Base-by-base conservation (phyloP, 352 stramenopile genomes). In the Phytophthora boehmeriae region DNA sequence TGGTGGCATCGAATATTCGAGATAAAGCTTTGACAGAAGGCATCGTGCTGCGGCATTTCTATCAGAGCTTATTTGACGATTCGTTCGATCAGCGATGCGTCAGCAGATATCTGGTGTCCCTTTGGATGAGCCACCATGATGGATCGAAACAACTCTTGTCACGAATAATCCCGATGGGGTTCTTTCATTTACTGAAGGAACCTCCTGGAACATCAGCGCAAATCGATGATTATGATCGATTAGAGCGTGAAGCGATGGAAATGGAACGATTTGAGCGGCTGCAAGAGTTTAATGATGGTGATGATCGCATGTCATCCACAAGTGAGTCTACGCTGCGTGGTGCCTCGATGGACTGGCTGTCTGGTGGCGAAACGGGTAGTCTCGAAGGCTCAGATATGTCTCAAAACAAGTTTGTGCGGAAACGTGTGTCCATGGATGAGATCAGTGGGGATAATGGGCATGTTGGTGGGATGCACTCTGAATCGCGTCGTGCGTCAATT, bases 121-220 rank as follows among this genome's bases (percentile, higher is more conserved):
- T 98, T 10, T 99, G 94, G 93, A 96, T 98, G 84, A 96, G 88
- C 41, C 89, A 97, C 50, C 83, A 97, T 43, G 67, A 76, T 25
- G 65, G 79, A 28, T 97, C 94, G 35, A 97, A 97, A 53, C 83
- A 90, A 55, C 74, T 98, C 4, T 64, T 99, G 23, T 67, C 77
- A 10, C 79, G 93, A 8, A 96, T 98, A 32, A 76, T 99, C 5
- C 96, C 96, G 11, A 45, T 66, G 2, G 96, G 94, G 0, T 95
- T 98, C 60, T 78, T 98, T 17, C 57, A 79, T 25, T 90, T 93
- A 53, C 67, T 98, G 23, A 89, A 94, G 20, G 91, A 97, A 60
- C 91, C 91, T 10, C 54, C 68, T 28, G 68, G 96, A 38, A 96
- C 88, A 22, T 63, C 77, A 36, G 71, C 69, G 4, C 89, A 98